phyloP scores from a whole-genome alignment of 768 basidiomycete genomes.

The Panaeolus cyanescens region DNA sequence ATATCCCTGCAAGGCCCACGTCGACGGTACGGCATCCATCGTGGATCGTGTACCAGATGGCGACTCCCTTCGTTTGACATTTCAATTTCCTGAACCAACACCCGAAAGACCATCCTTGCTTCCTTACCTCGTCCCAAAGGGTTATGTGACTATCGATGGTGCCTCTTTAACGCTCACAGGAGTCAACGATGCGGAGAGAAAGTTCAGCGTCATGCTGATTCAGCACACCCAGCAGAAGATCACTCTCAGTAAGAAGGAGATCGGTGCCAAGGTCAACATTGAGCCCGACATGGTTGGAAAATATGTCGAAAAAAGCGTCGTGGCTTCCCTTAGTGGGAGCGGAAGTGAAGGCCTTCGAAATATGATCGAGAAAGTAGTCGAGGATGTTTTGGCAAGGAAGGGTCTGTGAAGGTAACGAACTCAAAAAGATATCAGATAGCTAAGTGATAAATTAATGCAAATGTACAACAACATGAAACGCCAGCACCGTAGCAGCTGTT shows the following conservation, averaged over 20 bases:
- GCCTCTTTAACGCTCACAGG: conserved; percentile 88
- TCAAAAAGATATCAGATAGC: not conserved
- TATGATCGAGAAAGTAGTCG: conserved; percentile 60
- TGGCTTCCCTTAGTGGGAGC: conserved; percentile 60
- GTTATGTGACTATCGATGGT: conserved; percentile 93
- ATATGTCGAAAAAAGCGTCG: conserved; percentile 84
- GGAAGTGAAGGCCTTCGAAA: conserved; percentile 47
- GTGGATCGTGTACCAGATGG: conserved; percentile 70
- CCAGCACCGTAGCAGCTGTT: not conserved
- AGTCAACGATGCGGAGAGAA: conserved; percentile 62
- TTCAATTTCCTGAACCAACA: conserved; percentile 70
- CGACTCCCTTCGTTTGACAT: conserved; percentile 83
- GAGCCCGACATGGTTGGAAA: conserved; percentile 97
- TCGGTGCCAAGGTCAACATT: conserved; percentile 88
- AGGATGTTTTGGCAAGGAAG: conserved; percentile 51
- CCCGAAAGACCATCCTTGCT: conserved; percentile 62
- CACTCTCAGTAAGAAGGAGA: conserved; percentile 69
- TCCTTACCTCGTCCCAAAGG: conserved; percentile 88
- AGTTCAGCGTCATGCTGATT: conserved; percentile 94
- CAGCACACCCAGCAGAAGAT: conserved; percentile 91
- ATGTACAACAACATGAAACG: not conserved
- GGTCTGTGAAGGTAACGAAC: conserved; percentile 26
- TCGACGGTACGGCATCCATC: conserved; percentile 86
- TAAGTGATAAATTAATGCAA: not conserved
- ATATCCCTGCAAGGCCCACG: conserved; percentile 69